phyloP scores from a whole-genome alignment of 352 stramenopile genomes.

The Phytophthora gonapodyides region DNA sequence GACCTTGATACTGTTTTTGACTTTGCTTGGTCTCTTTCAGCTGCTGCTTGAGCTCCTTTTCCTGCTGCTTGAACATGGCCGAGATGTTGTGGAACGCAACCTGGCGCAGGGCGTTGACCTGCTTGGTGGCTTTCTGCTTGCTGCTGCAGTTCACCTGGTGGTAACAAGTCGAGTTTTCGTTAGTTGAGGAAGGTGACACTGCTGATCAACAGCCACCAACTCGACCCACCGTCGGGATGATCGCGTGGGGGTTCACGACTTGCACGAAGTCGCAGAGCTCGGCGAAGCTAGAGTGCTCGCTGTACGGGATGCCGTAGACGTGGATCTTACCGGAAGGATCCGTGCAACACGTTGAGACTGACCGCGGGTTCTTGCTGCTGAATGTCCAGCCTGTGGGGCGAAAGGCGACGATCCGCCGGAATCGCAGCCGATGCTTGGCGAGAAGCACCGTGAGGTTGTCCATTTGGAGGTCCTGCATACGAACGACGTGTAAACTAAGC shows the following conservation, averaged over 20 bases:
- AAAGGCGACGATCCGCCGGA: constrained; percentile 91
- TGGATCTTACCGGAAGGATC: constrained; percentile 82
- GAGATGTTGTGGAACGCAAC: constrained; percentile 67
- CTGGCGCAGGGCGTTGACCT: constrained; percentile 69
- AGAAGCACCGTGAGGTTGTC: constrained; percentile 81
- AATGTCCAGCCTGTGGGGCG: constrained; percentile 95
- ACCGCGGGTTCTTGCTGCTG: constrained; percentile 47
- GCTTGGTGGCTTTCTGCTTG: constrained; percentile 67
- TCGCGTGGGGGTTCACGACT: constrained; percentile 83
- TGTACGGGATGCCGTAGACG: constrained; percentile 96
- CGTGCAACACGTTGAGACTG: constrained; percentile 73
- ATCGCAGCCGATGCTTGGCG: constrained; percentile 69
- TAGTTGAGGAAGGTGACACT: background rate
- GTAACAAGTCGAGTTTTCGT: constrained; percentile 4
- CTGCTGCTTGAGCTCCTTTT: constrained; percentile 35
- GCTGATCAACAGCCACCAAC: background rate
- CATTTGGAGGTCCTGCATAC: constrained; percentile 93
- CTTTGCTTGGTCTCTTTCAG: constrained; percentile 21
- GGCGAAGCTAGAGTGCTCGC: constrained; percentile 96
- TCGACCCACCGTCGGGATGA: constrained; percentile 91
- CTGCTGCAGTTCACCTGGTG: constrained; percentile 74
- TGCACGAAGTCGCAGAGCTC: constrained; percentile 94
- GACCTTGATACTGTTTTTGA: constrained; percentile 16
- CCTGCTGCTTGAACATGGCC: constrained; percentile 51
- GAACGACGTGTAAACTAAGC: constrained; percentile 90